phyloP scores from a whole-genome alignment of 768 basidiomycete species.

The Sistotremastrum suecicum region DNA sequence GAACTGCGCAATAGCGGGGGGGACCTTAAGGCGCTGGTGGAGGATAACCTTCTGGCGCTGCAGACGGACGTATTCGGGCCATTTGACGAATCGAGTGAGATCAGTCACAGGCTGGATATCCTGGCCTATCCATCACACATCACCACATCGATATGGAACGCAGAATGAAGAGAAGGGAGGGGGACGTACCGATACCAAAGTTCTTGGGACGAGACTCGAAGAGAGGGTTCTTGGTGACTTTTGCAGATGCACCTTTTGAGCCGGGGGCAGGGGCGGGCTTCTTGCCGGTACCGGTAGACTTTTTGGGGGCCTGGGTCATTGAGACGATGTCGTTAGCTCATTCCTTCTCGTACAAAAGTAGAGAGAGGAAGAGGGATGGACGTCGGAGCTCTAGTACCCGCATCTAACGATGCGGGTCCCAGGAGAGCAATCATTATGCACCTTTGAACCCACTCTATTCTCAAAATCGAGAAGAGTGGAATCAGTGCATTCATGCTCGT shows the following conservation, averaged over 20 bases:
- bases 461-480: too few relatives aligned
- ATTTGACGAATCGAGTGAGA: slow-evolving; percentile 95
- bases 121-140: slow-evolving; percentile 50
- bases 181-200: slow-evolving; percentile 81
- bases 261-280: slow-evolving; percentile 79
- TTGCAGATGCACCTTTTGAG: slow-evolving; percentile 60
- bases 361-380: slow-evolving; percentile 20
- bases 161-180: slow-evolving; percentile 2
- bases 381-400: slow-evolving; percentile 42
- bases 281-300: slow-evolving; percentile 53
- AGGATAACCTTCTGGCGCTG: slow-evolving; percentile 99
- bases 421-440: too few relatives aligned
- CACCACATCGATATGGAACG: not conserved
- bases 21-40: slow-evolving; percentile 94
- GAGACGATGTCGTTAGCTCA: slow-evolving; percentile 50
- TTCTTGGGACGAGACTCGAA: slow-evolving; percentile 85
- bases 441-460: too few relatives aligned
- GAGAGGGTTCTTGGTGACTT: slow-evolving; percentile 86
- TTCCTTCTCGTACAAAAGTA: slow-evolving; percentile 9
- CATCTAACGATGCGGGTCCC: slow-evolving; percentile 1
- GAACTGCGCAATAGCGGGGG: slow-evolving; percentile 96
- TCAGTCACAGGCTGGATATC: slow-evolving; percentile 84
- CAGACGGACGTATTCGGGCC: slow-evolving; percentile 97
- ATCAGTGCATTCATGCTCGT: too few relatives aligned
- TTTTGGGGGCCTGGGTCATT: slow-evolving; percentile 73